Evolutionary conservation across 345 rosid genomes (phyloP), one percentile per base, ranked within the genome.

Genomic region (Salix caprea): DNA sequence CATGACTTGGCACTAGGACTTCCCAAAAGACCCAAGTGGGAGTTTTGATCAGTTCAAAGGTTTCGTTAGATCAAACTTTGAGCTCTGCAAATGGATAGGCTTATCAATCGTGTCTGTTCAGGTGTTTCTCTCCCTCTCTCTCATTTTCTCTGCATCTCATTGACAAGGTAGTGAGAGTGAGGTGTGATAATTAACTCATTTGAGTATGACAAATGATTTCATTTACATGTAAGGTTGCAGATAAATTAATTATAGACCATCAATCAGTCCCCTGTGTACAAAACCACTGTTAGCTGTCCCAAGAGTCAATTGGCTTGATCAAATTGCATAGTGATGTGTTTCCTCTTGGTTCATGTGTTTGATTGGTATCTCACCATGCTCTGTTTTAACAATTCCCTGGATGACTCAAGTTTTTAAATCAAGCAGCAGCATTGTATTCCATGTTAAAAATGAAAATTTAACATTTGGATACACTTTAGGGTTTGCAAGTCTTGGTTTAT

Each of bases 41-140:
- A 87, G 91, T 77, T 89, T 94, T 73, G 71, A 83, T 60, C 80
- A 75, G 72, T 91, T 96, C 80, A 90, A 85, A 83, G 85, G 84
- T 32, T 94, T 96, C 76, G 73, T 96, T 39, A 76, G 78, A 82
- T 87, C 90, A 1, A 92, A 94, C 84, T 90, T 92, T 71, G 78
- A 85, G 74, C 82, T 94, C 68, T 94, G 97, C 94, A 90, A 87
- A 81, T 92, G 93, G 94, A 87, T 92, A 60, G 98, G 97, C 82
- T 86, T 96, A 75, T 83, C 90, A 78, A 76, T 96, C 69, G 86
- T 93, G 58, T 84, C 81, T 76, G 74, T 94, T 61, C 94, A 92
- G 97, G 97, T 93, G 77, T 72, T 36, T 74, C 65, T 40, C 73
- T 71, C 79, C 73, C 62, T n/a, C 62, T n/a, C 12, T n/a, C 62